These are phyloP conservation scores for Paraphoma sp. DNA, from an alignment of 2,329 filamentous ascomycete genomes.

Conservation along the genomic window DNA sequence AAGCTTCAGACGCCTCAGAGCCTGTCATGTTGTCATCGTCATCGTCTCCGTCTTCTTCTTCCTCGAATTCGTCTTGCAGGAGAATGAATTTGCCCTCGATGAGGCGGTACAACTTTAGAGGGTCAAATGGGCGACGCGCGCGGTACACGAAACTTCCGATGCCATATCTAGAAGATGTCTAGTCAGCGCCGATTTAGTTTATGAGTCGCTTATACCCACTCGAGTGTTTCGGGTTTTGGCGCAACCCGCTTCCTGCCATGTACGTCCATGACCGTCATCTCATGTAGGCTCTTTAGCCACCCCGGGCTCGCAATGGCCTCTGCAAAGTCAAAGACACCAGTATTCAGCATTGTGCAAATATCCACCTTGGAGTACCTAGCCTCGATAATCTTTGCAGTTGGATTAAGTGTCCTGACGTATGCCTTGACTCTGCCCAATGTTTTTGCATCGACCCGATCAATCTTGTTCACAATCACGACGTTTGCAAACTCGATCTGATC, in stretches of 20 bases:
- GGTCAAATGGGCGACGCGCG: conserved; percentile 56
- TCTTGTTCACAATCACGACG: conserved; percentile 74
- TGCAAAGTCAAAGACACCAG: conserved; percentile 69
- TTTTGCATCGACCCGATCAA: conserved; percentile 63
- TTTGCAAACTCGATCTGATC: conserved; percentile 82
- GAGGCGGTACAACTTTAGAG: conserved; percentile 49
- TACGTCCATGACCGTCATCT: conserved; percentile 68
- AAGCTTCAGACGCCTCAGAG: conserved; percentile 20
- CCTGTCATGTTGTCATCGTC: conserved; percentile 24
- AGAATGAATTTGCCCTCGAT: conserved; percentile 54
- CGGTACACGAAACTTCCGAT: conserved; percentile 75
- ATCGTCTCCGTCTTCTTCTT: conserved; percentile 38
- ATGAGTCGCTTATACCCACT: conserved; percentile 50
- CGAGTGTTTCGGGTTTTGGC: conserved; percentile 74
- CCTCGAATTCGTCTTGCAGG: conserved; percentile 47
- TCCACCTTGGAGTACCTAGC: conserved; percentile 66
- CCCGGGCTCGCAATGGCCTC: conserved; percentile 70
- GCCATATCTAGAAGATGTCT: conserved; percentile 59
- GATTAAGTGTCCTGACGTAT: conserved; percentile 69
- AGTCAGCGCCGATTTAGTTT: neutral
- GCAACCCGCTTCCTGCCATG: conserved; percentile 62
- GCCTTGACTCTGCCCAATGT: conserved; percentile 58
- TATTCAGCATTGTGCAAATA: conserved; percentile 69
- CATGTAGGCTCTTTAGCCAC: conserved; percentile 74
- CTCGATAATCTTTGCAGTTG: conserved; percentile 68